Conservation (phyloP, 2,329 filamentous ascomycete genomes). For the Hymenoscyphus fraxineus region DNA sequence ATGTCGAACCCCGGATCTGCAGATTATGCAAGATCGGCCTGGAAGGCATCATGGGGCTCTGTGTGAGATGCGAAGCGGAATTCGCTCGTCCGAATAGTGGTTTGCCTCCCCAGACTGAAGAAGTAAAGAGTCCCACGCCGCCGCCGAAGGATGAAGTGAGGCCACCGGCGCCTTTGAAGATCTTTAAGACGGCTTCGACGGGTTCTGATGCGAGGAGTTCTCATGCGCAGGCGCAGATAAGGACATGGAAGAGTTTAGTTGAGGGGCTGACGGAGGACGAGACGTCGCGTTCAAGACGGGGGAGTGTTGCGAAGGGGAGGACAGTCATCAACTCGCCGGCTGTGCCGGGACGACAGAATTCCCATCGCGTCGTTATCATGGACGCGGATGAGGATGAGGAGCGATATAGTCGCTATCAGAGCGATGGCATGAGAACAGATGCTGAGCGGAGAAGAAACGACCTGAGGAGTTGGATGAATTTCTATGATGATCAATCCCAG, state of each 20-base stretch:
- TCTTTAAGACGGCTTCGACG: not conserved
- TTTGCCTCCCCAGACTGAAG: not conserved
- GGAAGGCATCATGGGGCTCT: slow-evolving; percentile 9
- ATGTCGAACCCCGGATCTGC: slow-evolving; percentile 5
- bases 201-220: not conserved
- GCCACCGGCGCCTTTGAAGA: not conserved
- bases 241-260: not conserved
- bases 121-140: slow-evolving; percentile 16
- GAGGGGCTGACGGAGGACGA: not conserved
- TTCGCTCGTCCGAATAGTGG: slow-evolving; percentile 6
- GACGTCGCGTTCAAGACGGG: not conserved
- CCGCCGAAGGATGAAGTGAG: slow-evolving; percentile 14
- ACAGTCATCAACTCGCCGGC: slow-evolving; percentile 2
- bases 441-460: slow-evolving; percentile 6
- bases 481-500: not conserved
- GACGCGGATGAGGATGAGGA: slow-evolving; percentile 7
- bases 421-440: slow-evolving; percentile 2
- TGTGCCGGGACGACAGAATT: not conserved
- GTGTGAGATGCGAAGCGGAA: slow-evolving; percentile 15
- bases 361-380: slow-evolving; percentile 5
- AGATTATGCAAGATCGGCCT: slow-evolving; percentile 10
- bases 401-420: slow-evolving; percentile 1
- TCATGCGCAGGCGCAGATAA: not conserved
- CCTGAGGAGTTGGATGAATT: slow-evolving; percentile 11
- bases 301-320: not conserved